Base-by-base conservation (phyloP, 164 flowering plant genomes). In the Berberis vulgaris region DNA sequence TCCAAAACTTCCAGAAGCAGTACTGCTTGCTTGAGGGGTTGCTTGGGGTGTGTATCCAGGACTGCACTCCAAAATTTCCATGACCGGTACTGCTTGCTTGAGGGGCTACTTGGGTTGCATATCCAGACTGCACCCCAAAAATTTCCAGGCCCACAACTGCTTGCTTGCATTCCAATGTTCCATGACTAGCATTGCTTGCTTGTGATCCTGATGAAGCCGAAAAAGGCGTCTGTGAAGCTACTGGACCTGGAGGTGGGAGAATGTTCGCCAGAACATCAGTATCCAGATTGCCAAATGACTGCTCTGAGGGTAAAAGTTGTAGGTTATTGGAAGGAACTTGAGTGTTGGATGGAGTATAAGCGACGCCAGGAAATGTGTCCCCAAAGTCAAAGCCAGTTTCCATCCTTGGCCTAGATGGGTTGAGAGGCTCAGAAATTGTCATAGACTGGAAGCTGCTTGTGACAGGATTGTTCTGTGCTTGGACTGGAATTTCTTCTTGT, bases 211-310 rank as follows among this genome's bases (percentile, higher is more conserved):
- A 38, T 44, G 75, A 65, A 58, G 65, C 79, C 42, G 77, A 67
- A 71, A 73, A 77, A 40, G 77, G 44, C 53, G 71, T 59, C 68
- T 73, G 79, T 49, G 81, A 67, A 62, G 72, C 43, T 41, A 64
- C 49, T 62, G 73, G 59, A 55, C 78, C 88, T 63, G 87, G 61
- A 2, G 79, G 91, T 38, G 94, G 93, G 44, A 91, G 85, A 61
- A 91, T 84, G 68, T 78, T 83, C 5, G 97, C 97, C 56, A 91
- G 80, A 76, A 91, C 75, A 76, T 91, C 97, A 66, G 67, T 69
- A 12, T 80, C 77, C 65, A 75, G 83, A 54, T 72, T 40, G 5
- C 68, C 58, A 57, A 66, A 43, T 26, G 81, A 72, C 43, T 44
- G 60, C 54, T 78, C 86, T 49, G 81, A 81, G 49, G 78, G 72